Percentiles rank a stretch among this genome's conserved stretches.
Evolutionary conservation across 2,329 filamentous ascomycete species (phyloP).

Genomic region (Fusarium mangiferae): DNA sequence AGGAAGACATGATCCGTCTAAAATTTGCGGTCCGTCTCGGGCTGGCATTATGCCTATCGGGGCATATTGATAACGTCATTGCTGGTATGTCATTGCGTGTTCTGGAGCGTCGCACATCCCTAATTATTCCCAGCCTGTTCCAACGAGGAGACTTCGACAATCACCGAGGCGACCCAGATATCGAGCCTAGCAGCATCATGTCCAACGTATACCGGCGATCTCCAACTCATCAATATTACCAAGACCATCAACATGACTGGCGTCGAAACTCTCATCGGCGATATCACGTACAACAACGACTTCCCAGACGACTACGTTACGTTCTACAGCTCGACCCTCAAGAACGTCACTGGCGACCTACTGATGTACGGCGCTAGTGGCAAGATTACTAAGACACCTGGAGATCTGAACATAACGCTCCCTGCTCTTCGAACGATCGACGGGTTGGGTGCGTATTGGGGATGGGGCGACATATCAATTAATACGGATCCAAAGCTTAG

Average conservation of each 20-base stretch:
- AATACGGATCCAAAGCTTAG: neutral
- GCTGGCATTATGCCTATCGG: accelerated
- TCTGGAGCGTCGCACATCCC: accelerated
- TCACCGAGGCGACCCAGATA: neutral
- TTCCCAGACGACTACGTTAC: neutral
- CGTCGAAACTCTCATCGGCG: neutral
- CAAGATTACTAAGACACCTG: accelerated
- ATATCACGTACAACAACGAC: neutral
- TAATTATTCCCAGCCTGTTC: neutral
- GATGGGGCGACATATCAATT: neutral
- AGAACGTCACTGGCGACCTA: accelerated
- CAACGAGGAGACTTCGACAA: accelerated
- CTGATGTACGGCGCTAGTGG: neutral
- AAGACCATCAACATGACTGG: neutral
- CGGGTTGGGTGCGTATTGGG: accelerated
- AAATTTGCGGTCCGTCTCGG: accelerated
- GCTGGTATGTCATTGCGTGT: accelerated
- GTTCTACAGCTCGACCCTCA: neutral
- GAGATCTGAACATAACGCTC: neutral
- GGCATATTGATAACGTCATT: accelerated
- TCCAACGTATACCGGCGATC: neutral
- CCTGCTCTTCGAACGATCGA: accelerated
- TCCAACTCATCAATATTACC: neutral
- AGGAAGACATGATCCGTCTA: accelerated
- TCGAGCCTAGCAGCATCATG: neutral